Evolutionary conservation across 306 rosid genomes (phyloP).

Genomic region (Gleditsia sinensis): DNA sequence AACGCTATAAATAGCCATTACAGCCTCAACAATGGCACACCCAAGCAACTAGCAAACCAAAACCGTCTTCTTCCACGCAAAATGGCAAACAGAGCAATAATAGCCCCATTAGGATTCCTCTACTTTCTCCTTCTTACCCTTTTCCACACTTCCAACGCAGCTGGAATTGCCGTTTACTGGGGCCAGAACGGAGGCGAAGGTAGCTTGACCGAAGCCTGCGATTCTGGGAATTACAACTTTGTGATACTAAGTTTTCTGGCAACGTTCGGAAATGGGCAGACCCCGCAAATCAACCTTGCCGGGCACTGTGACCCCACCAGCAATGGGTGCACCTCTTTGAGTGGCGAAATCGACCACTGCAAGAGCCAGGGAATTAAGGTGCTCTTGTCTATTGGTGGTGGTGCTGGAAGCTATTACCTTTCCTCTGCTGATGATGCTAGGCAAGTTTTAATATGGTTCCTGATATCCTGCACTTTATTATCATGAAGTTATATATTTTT

Average conservation of each 20-base stretch:
- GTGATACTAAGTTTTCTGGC: conserved; percentile 21
- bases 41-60: no score
- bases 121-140: neutral
- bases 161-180: conserved; percentile 15
- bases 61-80: no score
- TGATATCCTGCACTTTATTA: no score
- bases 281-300: neutral
- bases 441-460: neutral
- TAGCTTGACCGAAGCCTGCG: conserved; percentile 4
- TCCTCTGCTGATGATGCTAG: conserved; percentile 28
- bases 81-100: no score
- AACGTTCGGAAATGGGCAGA: conserved; percentile 15
- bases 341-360: conserved; percentile 21
- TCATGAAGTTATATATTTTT: no score
- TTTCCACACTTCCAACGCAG: neutral
- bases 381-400: conserved; percentile 43
- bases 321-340: conserved; percentile 8
- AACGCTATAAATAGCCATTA: no score
- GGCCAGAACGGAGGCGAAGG: conserved; percentile 18
- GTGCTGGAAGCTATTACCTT: conserved; percentile 20
- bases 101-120: no score
- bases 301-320: conserved; percentile 6
- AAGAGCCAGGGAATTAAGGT: conserved; percentile 45
- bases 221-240: conserved; percentile 1
- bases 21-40: no score